Evolutionary conservation across 148 eudicot species (phyloP).

Genomic region (Chenopodium suecicum): DNA sequence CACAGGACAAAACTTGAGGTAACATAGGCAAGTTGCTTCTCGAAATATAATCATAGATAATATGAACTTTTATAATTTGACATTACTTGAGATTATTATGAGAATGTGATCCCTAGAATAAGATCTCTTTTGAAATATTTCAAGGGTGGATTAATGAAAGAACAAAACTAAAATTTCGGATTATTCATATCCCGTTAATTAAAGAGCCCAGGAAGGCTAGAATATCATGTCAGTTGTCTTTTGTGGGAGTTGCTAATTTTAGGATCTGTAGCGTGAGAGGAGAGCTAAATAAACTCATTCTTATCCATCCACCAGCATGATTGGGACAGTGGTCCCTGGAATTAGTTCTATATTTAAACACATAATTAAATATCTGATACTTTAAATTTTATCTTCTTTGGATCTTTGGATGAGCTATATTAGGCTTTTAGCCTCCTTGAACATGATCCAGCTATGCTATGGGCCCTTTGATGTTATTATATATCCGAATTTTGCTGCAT

Average conservation of each 20-base stretch:
- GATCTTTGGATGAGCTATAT: background rate
- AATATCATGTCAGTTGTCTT: background rate
- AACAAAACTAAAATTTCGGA: too few species aligned
- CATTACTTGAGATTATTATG: background rate
- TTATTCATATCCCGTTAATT: too few species aligned
- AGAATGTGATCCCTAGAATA: background rate
- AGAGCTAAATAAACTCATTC: background rate
- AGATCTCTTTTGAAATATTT: background rate
- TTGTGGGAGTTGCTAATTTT: background rate
- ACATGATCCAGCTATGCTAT: conserved; percentile 9
- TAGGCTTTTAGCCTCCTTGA: background rate
- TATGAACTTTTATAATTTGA: too few species aligned
- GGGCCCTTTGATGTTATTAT: conserved; percentile 18
- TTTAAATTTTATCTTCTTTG: background rate
- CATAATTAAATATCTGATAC: background rate
- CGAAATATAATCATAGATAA: too few species aligned
- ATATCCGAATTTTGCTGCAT: background rate
- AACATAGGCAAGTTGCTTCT: too few species aligned
- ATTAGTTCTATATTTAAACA: background rate
- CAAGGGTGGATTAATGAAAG: too few species aligned
- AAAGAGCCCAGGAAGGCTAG: too few species aligned
- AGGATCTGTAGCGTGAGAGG: background rate
- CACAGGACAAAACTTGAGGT: too few species aligned
- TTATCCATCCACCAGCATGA: conserved; percentile 29
- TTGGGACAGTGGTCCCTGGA: conserved; percentile 3